phyloP scores from a whole-genome alignment of 495 filamentous ascomycete species.

The Podospora fimiseda region DNA sequence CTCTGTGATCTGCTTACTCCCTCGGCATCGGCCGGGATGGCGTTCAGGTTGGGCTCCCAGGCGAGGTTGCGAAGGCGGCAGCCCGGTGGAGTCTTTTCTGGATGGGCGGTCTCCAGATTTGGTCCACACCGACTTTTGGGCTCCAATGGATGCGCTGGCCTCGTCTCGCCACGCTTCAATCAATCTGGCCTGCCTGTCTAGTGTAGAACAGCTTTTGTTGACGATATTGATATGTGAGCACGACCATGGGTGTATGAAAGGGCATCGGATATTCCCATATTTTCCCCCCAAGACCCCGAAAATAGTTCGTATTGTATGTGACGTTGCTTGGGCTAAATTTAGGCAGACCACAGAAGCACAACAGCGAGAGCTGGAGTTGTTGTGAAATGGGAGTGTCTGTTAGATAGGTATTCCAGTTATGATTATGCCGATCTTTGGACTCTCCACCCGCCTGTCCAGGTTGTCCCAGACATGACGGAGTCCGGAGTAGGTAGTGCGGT shows the following conservation, averaged over 20 bases:
- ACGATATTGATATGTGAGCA: no score
- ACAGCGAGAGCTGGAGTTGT: conserved; percentile 12
- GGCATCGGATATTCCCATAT: background rate
- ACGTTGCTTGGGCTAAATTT: conserved; percentile 31
- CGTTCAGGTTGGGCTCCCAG: background rate
- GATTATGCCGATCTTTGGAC: conserved; percentile 17
- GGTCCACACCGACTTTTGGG: conserved; percentile 32
- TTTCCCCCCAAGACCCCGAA: background rate
- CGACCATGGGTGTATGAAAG: no score
- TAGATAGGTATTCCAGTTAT: no score
- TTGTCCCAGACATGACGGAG: conserved; percentile 7
- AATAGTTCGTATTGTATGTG: conserved; percentile 12
- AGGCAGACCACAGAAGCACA: conserved; percentile 17
- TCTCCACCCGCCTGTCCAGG: conserved; percentile 8
- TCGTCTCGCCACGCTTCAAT: conserved; percentile 15
- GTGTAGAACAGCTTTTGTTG: no score
- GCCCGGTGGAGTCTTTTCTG: background rate
- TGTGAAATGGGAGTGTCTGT: conserved; percentile 2
- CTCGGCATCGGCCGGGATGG: background rate
- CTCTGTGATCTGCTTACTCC: no score
- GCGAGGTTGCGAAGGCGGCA: background rate
- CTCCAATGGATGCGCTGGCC: conserved; percentile 20
- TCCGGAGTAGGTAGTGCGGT: background rate
- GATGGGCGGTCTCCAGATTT: background rate
- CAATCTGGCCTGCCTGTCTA: no score